phyloP scores from a whole-genome alignment of 2,329 filamentous ascomycete genomes.

The Fusarium pilosicola region DNA sequence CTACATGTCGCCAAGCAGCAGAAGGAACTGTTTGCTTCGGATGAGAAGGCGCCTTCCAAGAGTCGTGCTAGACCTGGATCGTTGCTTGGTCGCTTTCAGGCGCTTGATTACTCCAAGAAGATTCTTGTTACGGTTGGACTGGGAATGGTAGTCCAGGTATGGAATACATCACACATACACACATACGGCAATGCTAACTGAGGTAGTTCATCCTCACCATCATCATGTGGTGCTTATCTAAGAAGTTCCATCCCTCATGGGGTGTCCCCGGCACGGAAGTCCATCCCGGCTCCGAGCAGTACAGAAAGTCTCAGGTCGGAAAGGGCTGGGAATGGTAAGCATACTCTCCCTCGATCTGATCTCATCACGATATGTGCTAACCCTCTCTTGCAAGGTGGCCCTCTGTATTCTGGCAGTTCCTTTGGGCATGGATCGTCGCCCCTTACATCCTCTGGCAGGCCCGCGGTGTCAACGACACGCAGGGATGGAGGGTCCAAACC shows the following conservation, averaged over 20 bases:
- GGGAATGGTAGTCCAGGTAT: slow-evolving; percentile 67
- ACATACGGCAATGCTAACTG: background rate
- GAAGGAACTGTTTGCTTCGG: slow-evolving; percentile 51
- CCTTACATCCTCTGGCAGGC: slow-evolving; percentile 71
- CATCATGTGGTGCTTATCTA: slow-evolving; percentile 70
- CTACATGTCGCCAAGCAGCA: slow-evolving; percentile 67
- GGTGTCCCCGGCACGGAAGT: slow-evolving; percentile 71
- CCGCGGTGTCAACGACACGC: slow-evolving; percentile 69
- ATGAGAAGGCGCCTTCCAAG: slow-evolving; percentile 19
- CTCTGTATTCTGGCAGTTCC: slow-evolving; percentile 70
- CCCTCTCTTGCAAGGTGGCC: slow-evolving; percentile 59
- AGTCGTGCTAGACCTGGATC: slow-evolving; percentile 34
- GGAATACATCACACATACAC: background rate
- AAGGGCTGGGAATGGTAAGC: slow-evolving; percentile 73
- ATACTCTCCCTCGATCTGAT: background rate
- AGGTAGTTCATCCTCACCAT: slow-evolving; percentile 65
- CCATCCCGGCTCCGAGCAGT: slow-evolving; percentile 59
- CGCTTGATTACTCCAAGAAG: slow-evolving; percentile 58
- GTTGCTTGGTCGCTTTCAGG: slow-evolving; percentile 50
- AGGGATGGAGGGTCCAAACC: slow-evolving; percentile 74
- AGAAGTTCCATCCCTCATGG: slow-evolving; percentile 71
- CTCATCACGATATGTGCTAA: background rate
- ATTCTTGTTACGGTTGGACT: slow-evolving; percentile 61
- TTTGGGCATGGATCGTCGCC: slow-evolving; percentile 71
- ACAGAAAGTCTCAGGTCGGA: slow-evolving; percentile 57